Percentiles rank a stretch among this genome's conserved stretches.
Conservation (phyloP, 148 eudicot species). For the Simmondsia chinensis region DNA sequence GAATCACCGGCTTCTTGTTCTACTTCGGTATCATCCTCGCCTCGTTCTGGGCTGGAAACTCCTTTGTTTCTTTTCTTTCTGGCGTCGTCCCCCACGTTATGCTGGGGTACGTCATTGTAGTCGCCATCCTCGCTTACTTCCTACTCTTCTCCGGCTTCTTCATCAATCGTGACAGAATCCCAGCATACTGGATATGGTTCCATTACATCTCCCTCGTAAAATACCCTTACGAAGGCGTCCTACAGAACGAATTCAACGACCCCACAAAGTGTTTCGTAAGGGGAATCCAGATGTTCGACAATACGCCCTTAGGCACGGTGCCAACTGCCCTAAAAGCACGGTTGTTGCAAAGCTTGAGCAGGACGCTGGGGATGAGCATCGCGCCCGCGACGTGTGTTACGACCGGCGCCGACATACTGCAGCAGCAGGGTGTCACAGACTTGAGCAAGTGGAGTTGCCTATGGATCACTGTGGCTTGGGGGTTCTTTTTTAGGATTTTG, state of each 20-base stretch:
- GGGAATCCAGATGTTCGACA: constrained; percentile 75
- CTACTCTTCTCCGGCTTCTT: constrained; percentile 78
- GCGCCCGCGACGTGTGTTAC: constrained; percentile 60
- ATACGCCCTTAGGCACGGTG: constrained; percentile 43
- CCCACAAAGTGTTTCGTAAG: constrained; percentile 53
- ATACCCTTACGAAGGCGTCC: constrained; percentile 74
- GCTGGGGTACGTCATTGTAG: constrained; percentile 78
- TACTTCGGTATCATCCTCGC: constrained; percentile 58
- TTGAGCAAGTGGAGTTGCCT: constrained; percentile 64
- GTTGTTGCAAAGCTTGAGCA: constrained; percentile 41
- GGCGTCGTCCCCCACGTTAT: constrained; percentile 75
- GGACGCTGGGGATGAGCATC: constrained; percentile 50
- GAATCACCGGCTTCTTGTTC: constrained; percentile 48
- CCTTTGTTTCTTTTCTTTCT: constrained; percentile 79
- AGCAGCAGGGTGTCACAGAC: constrained; percentile 66
- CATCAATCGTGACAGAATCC: constrained; percentile 71
- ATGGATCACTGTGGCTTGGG: constrained; percentile 82
- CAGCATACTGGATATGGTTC: constrained; percentile 85
- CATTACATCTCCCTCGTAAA: constrained; percentile 78
- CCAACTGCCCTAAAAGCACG: constrained; percentile 43
- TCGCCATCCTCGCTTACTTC: constrained; percentile 70
- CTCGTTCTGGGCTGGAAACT: constrained; percentile 82
- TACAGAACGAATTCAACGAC: constrained; percentile 61
- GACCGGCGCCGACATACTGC: constrained; percentile 55
- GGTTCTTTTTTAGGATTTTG: constrained; percentile 71